Base-by-base conservation (phyloP, 345 rosid genomes). In the Gossypium ekmanianum region DNA sequence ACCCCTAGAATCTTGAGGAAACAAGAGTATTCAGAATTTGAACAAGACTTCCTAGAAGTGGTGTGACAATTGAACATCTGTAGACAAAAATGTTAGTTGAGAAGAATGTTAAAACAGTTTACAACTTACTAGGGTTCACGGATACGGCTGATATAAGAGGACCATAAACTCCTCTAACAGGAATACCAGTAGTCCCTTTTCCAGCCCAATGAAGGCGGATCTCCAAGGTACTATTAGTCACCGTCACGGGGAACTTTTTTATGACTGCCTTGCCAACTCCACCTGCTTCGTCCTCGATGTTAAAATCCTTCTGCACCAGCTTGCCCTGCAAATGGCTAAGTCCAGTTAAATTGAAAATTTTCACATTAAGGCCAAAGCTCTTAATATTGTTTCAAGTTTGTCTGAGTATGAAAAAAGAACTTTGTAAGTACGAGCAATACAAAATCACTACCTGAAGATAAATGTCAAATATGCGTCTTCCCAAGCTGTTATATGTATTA, bases 121-220 rank as follows among this genome's bases (percentile, higher is more conserved):
- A 59, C 47, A 71, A 79, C 77, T 8, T 81, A 84, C 92, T 51
- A 59, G 88, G 83, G 43, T 59, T 73, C 16, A 82, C 83, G 2
- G 87, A 77, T 20, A 91, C 78, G 55, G 88, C 97, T n/a, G 91
- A 87, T 73, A 91, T 83, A 61, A 91, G 83, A 82, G 92, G 69
- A 61, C 93, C 96, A 68, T 89, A 86, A 20, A 81, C 83, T 55
- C 89, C 90, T 84, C 73, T 72, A 0, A 0, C 0, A 45, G 91
- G 97, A 11, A 87, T 51, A 22, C n/a, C 73, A 45, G 67, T 69
- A 16, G 94, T 89, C 72, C 97, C 97, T 78, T 77, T 89, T 9
- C 91, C 92, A 51, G 91, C 91, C 91, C 92, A 89, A 24, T 81
- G 75, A 0, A 91, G 79, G 43, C 87, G 88, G 48, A 89, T 85